A percentile compares a stretch with the other conserved stretches of the same genome.
Evolutionary conservation across 768 basidiomycete genomes (phyloP).

Genomic region (Daedaleopsis nitida): DNA sequence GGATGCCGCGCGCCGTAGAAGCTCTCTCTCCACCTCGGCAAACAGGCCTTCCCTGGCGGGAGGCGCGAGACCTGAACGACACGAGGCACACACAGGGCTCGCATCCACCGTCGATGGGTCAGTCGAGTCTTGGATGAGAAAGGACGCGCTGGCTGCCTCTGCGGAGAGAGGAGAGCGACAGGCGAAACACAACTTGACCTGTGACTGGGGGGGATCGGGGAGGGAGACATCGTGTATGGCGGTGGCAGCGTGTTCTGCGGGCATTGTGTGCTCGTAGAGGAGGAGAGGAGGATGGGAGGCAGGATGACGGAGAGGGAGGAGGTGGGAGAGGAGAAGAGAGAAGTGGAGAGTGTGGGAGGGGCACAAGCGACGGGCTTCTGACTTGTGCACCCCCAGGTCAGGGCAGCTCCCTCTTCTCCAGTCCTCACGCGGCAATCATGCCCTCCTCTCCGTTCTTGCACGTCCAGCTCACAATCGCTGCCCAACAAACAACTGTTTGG

Average conservation of each 20-base stretch:
- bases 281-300: slow-evolving; percentile 20
- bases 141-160: slow-evolving; percentile 30
- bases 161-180: slow-evolving; percentile 34
- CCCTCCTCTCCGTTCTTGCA: neutral
- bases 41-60: slow-evolving; percentile 22
- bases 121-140: slow-evolving; percentile 28
- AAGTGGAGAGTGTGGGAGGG: slow-evolving; percentile 15
- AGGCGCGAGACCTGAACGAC: slow-evolving; percentile 43
- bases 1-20: slow-evolving; percentile 31
- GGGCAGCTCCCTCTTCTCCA: neutral
- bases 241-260: slow-evolving; percentile 46
- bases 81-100: slow-evolving; percentile 47
- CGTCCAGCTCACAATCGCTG: neutral
- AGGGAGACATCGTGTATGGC: slow-evolving; percentile 26
- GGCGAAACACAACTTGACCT: slow-evolving; percentile 36
- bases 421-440: slow-evolving; percentile 8
- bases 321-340: slow-evolving; percentile 21
- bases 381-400: neutral
- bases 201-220: slow-evolving; percentile 28
- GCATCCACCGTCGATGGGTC: slow-evolving; percentile 28
- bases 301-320: slow-evolving; percentile 19
- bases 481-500: neutral
- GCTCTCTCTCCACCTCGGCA: slow-evolving; percentile 34
- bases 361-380: neutral
- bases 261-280: slow-evolving; percentile 42